Conservation (phyloP, 2,329 filamentous ascomycete genomes). For the Cercospora zeina region DNA sequence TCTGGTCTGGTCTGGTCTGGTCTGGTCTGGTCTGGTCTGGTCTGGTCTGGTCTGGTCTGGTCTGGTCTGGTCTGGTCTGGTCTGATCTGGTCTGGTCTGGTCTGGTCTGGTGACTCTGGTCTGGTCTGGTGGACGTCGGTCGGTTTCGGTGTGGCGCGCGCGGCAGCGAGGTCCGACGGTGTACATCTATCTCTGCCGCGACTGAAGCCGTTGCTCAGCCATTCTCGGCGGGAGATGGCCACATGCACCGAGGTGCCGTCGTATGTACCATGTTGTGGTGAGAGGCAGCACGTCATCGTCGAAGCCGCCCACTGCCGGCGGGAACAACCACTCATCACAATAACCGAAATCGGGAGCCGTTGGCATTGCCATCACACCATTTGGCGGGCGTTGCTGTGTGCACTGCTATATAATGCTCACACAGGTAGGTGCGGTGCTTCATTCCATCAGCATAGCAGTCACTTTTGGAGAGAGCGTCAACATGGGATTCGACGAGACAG, state of each 20-base stretch:
- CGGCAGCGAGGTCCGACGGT: no score
- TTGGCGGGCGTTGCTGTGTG: not conserved
- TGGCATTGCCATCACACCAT: not conserved
- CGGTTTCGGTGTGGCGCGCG: no score
- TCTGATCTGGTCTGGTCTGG: no score
- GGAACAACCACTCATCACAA: no score
- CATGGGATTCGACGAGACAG: slow-evolving; percentile 20
- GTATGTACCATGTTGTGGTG: not conserved
- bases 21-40: no score
- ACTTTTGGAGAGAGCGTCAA: not conserved
- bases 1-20: no score
- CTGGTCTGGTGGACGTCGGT: no score
- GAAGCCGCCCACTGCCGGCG: slow-evolving; percentile 1
- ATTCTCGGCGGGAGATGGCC: not conserved
- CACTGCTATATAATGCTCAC: not conserved
- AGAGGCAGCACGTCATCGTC: not conserved
- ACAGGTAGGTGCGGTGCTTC: not conserved
- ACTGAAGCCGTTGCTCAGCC: not conserved
- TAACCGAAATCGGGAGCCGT: slow-evolving; percentile 7
- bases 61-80: no score
- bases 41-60: no score
- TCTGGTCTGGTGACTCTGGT: no score
- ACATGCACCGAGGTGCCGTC: not conserved
- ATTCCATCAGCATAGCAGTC: not conserved
- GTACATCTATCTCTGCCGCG: not conserved